Conservation (phyloP, 1,284 basidiomycete genomes). For the Golubevia sp. region DNA sequence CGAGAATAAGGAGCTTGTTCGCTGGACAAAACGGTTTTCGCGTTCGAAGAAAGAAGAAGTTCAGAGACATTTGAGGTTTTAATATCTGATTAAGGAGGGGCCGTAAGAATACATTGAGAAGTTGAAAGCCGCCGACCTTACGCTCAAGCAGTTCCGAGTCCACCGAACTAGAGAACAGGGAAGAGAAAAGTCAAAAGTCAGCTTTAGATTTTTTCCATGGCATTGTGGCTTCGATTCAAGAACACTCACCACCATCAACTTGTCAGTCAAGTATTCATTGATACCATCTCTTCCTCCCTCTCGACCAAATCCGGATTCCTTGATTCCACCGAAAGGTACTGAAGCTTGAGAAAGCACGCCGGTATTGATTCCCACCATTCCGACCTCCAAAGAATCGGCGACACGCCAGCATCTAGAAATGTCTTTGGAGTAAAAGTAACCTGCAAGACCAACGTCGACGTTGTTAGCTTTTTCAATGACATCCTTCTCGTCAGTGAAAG, state of each 20-base stretch:
- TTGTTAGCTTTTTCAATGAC: constrained; percentile 84
- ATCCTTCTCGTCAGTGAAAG: constrained; percentile 91
- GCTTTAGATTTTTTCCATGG: no score
- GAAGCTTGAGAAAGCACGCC: constrained; percentile 43
- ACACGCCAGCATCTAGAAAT: constrained; percentile 90
- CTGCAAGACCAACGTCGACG: constrained; percentile 83
- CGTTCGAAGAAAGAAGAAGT: no score
- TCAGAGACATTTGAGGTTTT: no score
- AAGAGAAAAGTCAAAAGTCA: no score
- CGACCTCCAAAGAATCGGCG: constrained; percentile 94
- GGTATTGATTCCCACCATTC: constrained; percentile 79
- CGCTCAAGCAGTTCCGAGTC: no score
- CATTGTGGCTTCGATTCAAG: no score
- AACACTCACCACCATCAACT: constrained; percentile 36
- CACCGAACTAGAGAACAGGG: no score
- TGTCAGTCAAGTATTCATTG: constrained; percentile 68
- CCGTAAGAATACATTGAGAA: no score
- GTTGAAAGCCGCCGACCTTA: no score
- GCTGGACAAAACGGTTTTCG: no score
- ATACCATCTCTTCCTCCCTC: constrained; percentile 78
- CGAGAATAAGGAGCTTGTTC: no score
- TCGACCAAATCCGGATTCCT: constrained; percentile 79
- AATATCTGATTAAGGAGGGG: no score
- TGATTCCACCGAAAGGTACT: constrained; percentile 82
- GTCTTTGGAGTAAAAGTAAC: constrained; percentile 90